Percentiles rank a stretch among this genome's conserved stretches.
Conservation (phyloP, 306 rosid species). For the Rosa lucieae region DNA sequence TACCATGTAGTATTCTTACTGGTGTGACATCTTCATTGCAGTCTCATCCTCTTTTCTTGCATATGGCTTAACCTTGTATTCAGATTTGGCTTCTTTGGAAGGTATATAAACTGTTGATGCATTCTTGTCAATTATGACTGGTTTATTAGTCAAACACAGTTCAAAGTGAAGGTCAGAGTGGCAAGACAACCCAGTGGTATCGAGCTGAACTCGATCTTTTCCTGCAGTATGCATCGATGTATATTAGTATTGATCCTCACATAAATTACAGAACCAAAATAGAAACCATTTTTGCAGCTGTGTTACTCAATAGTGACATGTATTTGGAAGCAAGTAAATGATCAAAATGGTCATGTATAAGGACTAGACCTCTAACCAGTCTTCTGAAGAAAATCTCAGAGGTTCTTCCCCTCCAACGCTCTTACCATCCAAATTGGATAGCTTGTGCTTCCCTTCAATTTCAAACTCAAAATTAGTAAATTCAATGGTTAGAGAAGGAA, state of each 20-base stretch:
- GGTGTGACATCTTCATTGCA: conserved; percentile 24
- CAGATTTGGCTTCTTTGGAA: conserved; percentile 9
- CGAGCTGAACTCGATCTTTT: conserved; percentile 24
- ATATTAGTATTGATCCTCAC: neutral
- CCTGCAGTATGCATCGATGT: conserved; percentile 14
- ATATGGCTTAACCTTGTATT: conserved; percentile 31
- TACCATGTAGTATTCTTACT: conserved; percentile 17
- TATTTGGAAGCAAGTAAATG: neutral
- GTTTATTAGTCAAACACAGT: conserved; percentile 25
- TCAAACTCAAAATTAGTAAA: neutral
- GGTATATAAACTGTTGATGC: conserved; percentile 24
- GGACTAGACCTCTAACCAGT: conserved; percentile 33
- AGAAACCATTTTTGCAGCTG: neutral
- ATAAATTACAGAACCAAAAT: neutral
- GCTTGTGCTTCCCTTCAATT: conserved; percentile 25
- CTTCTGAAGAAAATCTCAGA: conserved; percentile 25
- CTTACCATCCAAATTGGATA: neutral
- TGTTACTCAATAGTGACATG: neutral
- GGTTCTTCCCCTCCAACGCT: conserved; percentile 8
- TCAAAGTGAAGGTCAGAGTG: conserved; percentile 35
- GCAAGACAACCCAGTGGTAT: conserved; percentile 34
- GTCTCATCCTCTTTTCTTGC: conserved; percentile 30
- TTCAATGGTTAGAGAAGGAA: neutral
- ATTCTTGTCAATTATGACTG: conserved; percentile 17
- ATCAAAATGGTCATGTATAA: neutral